A percentile compares a stretch with the other conserved stretches of the same genome.
phyloP scores from a whole-genome alignment of 371 early-diverging fungal species.

The Actinomucor elegans region DNA sequence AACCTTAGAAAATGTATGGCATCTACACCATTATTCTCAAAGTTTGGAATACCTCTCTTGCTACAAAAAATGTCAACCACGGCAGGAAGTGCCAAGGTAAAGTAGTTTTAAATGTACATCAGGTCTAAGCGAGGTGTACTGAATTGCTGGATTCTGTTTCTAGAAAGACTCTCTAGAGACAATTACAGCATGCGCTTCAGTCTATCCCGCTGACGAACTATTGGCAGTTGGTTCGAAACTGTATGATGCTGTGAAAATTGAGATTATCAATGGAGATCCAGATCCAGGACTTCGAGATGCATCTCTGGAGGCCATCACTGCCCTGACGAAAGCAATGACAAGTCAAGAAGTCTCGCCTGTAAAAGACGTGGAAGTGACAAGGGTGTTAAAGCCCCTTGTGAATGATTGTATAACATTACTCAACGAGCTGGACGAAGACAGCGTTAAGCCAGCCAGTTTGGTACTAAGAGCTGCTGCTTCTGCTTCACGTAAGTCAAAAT shows the following conservation, averaged over 20 bases:
- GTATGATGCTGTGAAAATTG: slow-evolving; percentile 66
- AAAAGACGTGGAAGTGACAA: slow-evolving; percentile 30
- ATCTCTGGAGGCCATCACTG: slow-evolving; percentile 56
- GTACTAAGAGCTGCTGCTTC: slow-evolving; percentile 63
- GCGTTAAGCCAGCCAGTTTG: slow-evolving; percentile 65
- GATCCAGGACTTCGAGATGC: slow-evolving; percentile 63
- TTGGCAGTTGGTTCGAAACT: slow-evolving; percentile 61
- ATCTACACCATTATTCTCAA: slow-evolving; percentile 73
- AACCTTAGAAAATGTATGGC: slow-evolving; percentile 67
- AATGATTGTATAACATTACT: slow-evolving; percentile 67
- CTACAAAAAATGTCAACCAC: slow-evolving; percentile 85
- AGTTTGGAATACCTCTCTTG: slow-evolving; percentile 77
- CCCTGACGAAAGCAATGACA: slow-evolving; percentile 40
- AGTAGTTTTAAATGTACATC: slow-evolving; percentile 1
- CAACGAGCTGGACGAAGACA: slow-evolving; percentile 68
- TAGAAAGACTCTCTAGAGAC: slow-evolving; percentile 86
- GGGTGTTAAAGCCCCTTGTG: slow-evolving; percentile 48
- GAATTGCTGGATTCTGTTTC: too few relatives aligned
- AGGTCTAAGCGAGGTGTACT: too few relatives aligned
- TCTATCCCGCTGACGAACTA: slow-evolving; percentile 65
- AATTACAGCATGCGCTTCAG: slow-evolving; percentile 70
- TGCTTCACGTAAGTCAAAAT: slow-evolving; percentile 52
- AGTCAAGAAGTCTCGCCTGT: slow-evolving; percentile 23
- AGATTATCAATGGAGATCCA: slow-evolving; percentile 31
- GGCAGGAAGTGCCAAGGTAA: slow-evolving; percentile 84